Percentiles rank a stretch among this genome's conserved stretches.
Evolutionary conservation across 331 rosid species (phyloP).

Genomic region (Malus hybrid): DNA sequence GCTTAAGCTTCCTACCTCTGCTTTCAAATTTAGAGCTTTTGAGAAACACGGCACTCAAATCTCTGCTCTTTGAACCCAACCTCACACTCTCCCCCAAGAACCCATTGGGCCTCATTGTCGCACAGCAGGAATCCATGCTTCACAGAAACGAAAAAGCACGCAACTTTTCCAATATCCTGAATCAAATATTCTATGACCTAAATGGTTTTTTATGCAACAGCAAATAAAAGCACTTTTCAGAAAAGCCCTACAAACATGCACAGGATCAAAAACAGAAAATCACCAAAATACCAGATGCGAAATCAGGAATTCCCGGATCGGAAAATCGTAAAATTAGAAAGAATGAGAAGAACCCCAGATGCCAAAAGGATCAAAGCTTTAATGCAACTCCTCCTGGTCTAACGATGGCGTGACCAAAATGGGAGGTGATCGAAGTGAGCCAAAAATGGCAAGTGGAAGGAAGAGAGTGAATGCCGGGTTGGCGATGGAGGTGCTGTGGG

Average conservation of each 20-base stretch:
- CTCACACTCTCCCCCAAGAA: constrained; percentile 58
- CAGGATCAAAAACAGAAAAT: background rate
- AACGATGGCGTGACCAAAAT: no score
- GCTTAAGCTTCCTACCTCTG: constrained; percentile 23
- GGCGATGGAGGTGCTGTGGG: background rate
- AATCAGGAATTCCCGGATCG: constrained; percentile 11
- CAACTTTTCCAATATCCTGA: background rate
- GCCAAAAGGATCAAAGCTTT: no score
- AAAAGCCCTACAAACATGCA: background rate
- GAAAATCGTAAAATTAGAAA: background rate
- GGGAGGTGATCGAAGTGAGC: no score
- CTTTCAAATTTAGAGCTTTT: constrained; percentile 20
- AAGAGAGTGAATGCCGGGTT: no score
- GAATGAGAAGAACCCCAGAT: background rate
- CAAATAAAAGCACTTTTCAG: background rate
- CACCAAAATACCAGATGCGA: background rate
- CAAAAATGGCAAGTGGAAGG: no score
- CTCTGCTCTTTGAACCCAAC: constrained; percentile 27
- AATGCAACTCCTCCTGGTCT: no score
- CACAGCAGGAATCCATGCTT: constrained; percentile 47
- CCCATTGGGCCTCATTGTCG: constrained; percentile 29
- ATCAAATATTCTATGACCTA: background rate
- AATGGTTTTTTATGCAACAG: background rate
- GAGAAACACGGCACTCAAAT: constrained; percentile 18
- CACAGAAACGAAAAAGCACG: background rate